These are phyloP conservation scores for Elymus sibiricus DNA, from an alignment of 176 grass and related monocot genomes.

Conservation along the genomic window DNA sequence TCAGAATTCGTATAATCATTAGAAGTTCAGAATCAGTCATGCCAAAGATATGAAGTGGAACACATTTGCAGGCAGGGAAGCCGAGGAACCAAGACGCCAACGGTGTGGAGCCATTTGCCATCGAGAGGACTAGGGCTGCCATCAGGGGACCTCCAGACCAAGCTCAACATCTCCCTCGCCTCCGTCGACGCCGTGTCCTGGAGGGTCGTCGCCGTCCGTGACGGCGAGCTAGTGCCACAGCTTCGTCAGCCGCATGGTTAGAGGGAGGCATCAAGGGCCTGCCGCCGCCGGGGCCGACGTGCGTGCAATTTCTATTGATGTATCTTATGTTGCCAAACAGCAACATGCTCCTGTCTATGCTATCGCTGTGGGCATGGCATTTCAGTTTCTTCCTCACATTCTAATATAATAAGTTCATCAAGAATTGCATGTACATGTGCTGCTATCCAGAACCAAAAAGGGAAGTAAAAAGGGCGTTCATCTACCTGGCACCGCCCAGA, in stretches of 20 bases:
- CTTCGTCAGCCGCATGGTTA: constrained; percentile 22
- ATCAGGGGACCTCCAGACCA: constrained; percentile 77
- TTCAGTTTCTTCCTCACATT: too few relatives aligned
- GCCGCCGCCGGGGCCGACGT: constrained; percentile 4
- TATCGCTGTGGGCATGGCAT: too few relatives aligned
- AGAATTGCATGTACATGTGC: too few relatives aligned
- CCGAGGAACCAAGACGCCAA: constrained; percentile 66
- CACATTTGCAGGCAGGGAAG: constrained; percentile 47
- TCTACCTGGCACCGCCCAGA: too few relatives aligned
- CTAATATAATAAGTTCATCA: too few relatives aligned
- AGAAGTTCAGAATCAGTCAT: neutral
- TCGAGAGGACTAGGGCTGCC: constrained; percentile 60
- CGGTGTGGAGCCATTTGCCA: constrained; percentile 57
- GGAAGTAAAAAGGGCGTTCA: too few relatives aligned
- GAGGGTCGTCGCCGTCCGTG: constrained; percentile 59
- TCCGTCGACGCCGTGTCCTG: constrained; percentile 55
- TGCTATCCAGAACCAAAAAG: too few relatives aligned
- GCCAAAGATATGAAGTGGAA: neutral
- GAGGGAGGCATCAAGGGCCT: constrained; percentile 24
- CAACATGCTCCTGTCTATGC: too few relatives aligned
- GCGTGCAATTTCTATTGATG: neutral
- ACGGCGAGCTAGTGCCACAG: constrained; percentile 72
- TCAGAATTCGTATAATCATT: neutral
- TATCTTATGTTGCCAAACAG: too few relatives aligned
- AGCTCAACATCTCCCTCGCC: constrained; percentile 64